Evolutionary conservation across 352 stramenopile genomes (phyloP).

Genomic region (Globisporangium nunn): DNA sequence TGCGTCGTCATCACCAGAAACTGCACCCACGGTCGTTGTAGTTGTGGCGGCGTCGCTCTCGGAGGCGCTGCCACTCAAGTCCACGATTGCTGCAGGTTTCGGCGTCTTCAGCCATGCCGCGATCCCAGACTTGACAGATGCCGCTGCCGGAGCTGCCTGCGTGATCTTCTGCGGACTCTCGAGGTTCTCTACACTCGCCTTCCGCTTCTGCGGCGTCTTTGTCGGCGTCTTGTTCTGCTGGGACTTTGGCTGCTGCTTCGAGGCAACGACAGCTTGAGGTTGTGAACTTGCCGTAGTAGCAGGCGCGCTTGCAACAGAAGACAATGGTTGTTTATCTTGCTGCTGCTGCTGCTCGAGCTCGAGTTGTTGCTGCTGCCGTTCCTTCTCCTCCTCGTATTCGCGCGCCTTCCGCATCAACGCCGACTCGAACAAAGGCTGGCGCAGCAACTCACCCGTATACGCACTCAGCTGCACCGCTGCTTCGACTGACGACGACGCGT

Average conservation of each 20-base stretch:
- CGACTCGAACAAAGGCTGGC: constrained; percentile 36
- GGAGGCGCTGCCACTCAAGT: constrained; percentile 4
- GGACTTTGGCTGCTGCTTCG: background rate
- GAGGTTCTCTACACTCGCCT: constrained; percentile 9
- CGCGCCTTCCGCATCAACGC: constrained; percentile 36
- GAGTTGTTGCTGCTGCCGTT: constrained; percentile 18
- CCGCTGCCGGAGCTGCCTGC: background rate
- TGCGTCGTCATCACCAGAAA: background rate
- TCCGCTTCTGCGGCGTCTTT: constrained; percentile 13
- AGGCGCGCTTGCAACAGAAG: background rate
- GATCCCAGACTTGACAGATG: constrained; percentile 10
- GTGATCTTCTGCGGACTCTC: constrained; percentile 3
- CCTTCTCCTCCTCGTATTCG: constrained; percentile 34
- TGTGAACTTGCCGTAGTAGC: background rate
- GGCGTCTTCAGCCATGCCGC: constrained; percentile 16
- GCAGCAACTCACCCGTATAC: constrained; percentile 22
- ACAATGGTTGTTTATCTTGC: constrained; percentile 11
- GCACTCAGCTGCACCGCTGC: constrained; percentile 12
- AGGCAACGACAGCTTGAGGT: background rate
- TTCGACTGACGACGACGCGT: background rate
- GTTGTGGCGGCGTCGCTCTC: background rate
- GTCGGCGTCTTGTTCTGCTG: constrained; percentile 4
- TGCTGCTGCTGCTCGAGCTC: constrained; percentile 16
- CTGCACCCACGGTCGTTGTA: background rate
- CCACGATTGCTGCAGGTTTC: constrained; percentile 9